Percentiles rank a stretch among this genome's conserved stretches.
phyloP scores from a whole-genome alignment of 1,139 yeast genomes.

The Maudiozyma humilis region DNA sequence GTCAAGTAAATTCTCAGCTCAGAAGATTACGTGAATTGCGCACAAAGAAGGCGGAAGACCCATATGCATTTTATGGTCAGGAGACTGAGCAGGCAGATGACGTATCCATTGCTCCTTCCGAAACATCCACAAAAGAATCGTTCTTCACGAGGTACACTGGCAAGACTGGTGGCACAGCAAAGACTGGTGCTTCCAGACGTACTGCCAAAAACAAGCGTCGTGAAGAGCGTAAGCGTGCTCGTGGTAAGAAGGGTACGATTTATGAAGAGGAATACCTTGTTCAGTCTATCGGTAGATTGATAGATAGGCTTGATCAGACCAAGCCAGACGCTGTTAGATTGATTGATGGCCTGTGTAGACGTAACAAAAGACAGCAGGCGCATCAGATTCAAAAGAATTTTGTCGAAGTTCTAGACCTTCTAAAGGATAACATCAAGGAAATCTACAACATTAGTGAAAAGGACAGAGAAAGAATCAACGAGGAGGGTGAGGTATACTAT shows the following conservation, averaged over 20 bases:
- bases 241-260: conserved; percentile 95
- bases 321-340: conserved; percentile 65
- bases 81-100: conserved; percentile 80
- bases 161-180: conserved; percentile 89
- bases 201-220: conserved; percentile 88
- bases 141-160: conserved; percentile 94
- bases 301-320: conserved; percentile 72
- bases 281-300: conserved; percentile 75
- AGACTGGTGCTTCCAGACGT: conserved; percentile 88
- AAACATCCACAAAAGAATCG: conserved; percentile 85
- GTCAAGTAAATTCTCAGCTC: conserved; percentile 77
- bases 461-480: conserved; percentile 83
- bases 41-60: conserved; percentile 73
- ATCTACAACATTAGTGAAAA: conserved; percentile 73
- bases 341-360: conserved; percentile 68
- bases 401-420: conserved; percentile 46
- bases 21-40: conserved; percentile 78
- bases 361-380: conserved; percentile 72
- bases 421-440: conserved; percentile 57
- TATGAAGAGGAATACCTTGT: conserved; percentile 94
- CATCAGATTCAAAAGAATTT: conserved; percentile 67
- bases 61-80: conserved; percentile 72
- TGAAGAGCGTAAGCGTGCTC: conserved; percentile 90
- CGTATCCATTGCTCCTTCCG: conserved; percentile 91
- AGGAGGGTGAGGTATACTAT: conserved; percentile 73